Percentiles rank a stretch among this genome's conserved stretches.
These are phyloP conservation scores for Myxozyma neotropica DNA, from an alignment of 805 yeast genomes.

Conservation along the genomic window DNA sequence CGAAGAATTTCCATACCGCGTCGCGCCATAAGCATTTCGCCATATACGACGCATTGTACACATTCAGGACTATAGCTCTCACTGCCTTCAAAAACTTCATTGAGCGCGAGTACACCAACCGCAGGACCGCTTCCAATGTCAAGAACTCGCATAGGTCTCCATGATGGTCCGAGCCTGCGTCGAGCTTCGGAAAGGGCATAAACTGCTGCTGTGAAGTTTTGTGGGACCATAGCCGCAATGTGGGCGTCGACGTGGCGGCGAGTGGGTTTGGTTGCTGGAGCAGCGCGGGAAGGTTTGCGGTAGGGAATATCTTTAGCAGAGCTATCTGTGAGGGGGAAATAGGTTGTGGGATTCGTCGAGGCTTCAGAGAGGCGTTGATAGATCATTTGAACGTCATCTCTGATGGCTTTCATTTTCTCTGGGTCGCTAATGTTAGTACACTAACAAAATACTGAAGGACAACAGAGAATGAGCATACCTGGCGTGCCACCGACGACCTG, in stretches of 20 bases:
- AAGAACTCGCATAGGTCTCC: constrained; percentile 67
- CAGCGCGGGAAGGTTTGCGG: constrained; percentile 2
- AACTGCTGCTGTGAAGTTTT: constrained; percentile 70
- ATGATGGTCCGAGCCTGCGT: constrained; percentile 54
- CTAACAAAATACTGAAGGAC: neutral
- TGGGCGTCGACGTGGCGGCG: constrained; percentile 64
- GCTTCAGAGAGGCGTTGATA: constrained; percentile 10
- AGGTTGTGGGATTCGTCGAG: neutral
- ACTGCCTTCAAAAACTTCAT: constrained; percentile 73
- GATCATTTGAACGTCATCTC: constrained; percentile 15
- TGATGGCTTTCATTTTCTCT: constrained; percentile 20
- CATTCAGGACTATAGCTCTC: constrained; percentile 54
- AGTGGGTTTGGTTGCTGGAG: constrained; percentile 8
- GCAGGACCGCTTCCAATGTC: constrained; percentile 92
- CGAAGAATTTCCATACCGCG: constrained; percentile 58
- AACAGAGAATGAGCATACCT: neutral
- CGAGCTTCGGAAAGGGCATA: constrained; percentile 70
- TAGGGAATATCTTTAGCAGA: neutral
- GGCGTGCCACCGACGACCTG: constrained; percentile 23
- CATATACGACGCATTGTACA: constrained; percentile 74
- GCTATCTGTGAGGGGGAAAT: neutral
- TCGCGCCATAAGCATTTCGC: constrained; percentile 71
- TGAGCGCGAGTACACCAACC: constrained; percentile 84
- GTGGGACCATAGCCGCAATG: constrained; percentile 77
- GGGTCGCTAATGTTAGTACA: neutral